Conservation (phyloP, 345 rosid species). For the Punica granatum region DNA sequence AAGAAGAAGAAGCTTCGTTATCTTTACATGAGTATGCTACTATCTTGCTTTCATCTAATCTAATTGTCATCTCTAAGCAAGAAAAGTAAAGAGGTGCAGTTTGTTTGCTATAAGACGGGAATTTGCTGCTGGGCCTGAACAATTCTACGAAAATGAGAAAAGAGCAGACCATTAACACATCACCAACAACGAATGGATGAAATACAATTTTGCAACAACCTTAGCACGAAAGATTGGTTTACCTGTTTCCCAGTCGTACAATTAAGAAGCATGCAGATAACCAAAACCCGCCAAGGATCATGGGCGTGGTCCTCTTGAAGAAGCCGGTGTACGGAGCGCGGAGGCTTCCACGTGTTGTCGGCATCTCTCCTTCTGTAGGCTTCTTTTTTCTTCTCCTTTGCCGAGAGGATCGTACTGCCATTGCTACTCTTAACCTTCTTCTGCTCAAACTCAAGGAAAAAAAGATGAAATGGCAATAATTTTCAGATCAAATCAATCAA, state of each 20-base stretch:
- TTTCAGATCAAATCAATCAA: neutral
- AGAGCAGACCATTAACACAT: too few species aligned
- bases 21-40: too few species aligned
- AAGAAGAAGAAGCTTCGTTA: too few species aligned
- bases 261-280: conserved; percentile 74
- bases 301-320: conserved; percentile 55
- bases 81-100: too few species aligned
- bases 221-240: neutral
- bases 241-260: conserved; percentile 52
- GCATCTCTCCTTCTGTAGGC: conserved; percentile 42
- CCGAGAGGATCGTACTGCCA: conserved; percentile 13
- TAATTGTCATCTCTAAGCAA: too few species aligned
- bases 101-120: too few species aligned
- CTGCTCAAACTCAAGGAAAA: neutral
- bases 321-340: conserved; percentile 36
- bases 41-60: too few species aligned
- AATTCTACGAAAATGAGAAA: too few species aligned
- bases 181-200: too few species aligned
- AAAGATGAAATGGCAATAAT: neutral
- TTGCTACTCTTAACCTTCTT: neutral
- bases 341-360: conserved; percentile 55
- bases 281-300: conserved; percentile 66
- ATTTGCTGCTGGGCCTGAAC: too few species aligned
- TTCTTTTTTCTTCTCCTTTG: conserved; percentile 36
- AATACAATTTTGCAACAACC: too few species aligned